Evolutionary conservation across 345 rosid species (phyloP), one percentile per base, ranked within the genome.

Genomic region (Euclidium syriacum): DNA sequence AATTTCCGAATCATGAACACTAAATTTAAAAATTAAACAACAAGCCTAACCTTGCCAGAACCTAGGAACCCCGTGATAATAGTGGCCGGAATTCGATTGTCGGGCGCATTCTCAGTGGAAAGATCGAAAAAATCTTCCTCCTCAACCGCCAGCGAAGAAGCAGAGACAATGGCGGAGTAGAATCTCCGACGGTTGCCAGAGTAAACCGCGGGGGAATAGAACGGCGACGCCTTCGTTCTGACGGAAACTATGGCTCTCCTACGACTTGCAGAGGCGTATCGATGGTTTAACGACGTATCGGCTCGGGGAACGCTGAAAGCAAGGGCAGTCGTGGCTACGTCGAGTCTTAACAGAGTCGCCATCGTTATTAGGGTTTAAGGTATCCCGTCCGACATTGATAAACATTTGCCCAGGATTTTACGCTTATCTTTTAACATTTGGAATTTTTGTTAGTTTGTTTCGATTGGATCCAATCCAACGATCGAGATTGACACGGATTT

Each of bases 21-120:
- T 22, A 25, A 17, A 30, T 10, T 36, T 12, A 15, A 22, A n/a
- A 41, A 23, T 1, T 1, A 58, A 24, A 40, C n/a, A 24, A 52
- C 15, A 62, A 30, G 67, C 27, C 14, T 32, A 24, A 92, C 98
- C 95, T 92, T 87, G 10, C 96, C 97, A 16, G 99, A 94, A 6
- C 97, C 99, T 47, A 94, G 62, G 51, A 94, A 90, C 2, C 99
- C 96, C 0, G 99, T 94, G 60, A 94, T 90, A 40, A 94, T 85
- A 12, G 99, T 87, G 35, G 91, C 99, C 19, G 97, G 96, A 62
- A 94, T 80, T 62, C 96, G 86, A 68, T 74, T 80, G 47, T 94
- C 99, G 0, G 90, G 85, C 1, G 82, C 74, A 58, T 76, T 81
- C 63, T 85, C 80, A 12, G 80, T 66, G 52, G 74, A 17, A 64